Percentiles rank a stretch among this genome's conserved stretches.
Evolutionary conservation across 1,284 basidiomycete genomes (phyloP).

Genomic region (Ganoderma lingzhi): DNA sequence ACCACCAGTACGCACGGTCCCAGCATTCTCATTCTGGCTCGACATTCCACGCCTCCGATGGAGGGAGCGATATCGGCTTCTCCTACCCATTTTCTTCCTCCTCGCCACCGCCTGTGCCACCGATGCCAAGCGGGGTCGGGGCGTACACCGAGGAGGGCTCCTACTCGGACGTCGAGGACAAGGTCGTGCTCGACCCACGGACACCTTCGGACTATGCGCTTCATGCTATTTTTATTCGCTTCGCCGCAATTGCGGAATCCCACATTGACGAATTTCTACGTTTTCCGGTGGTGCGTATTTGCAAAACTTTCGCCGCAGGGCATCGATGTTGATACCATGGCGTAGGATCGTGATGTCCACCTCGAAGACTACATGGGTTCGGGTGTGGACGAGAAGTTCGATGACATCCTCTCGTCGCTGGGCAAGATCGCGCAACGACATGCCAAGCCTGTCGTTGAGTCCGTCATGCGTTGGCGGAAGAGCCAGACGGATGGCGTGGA

Average conservation of each 20-base stretch:
- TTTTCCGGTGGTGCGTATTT: constrained; percentile 65
- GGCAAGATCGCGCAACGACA: constrained; percentile 89
- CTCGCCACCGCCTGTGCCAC: constrained; percentile 75
- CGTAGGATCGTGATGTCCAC: constrained; percentile 74
- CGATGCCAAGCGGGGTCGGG: constrained; percentile 68
- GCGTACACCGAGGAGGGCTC: constrained; percentile 56
- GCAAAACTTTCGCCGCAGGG: neutral
- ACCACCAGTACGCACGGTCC: constrained; percentile 68
- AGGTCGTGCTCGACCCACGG: constrained; percentile 71
- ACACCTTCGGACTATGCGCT: constrained; percentile 89
- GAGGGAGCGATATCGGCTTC: constrained; percentile 65
- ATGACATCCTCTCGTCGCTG: constrained; percentile 82
- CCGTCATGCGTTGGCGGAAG: constrained; percentile 88
- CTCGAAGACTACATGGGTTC: constrained; percentile 75
- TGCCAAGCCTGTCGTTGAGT: constrained; percentile 86
- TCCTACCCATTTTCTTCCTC: constrained; percentile 54
- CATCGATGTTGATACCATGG: neutral
- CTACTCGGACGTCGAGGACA: constrained; percentile 64
- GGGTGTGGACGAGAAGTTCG: constrained; percentile 79
- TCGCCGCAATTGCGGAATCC: constrained; percentile 78
- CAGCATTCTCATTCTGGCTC: constrained; percentile 80
- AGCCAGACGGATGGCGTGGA: constrained; percentile 75
- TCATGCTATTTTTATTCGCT: constrained; percentile 87
- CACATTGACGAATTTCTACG: constrained; percentile 81
- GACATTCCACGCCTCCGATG: constrained; percentile 72